These are phyloP conservation scores for Cryphonectria parasitica DNA, from an alignment of 2,329 filamentous ascomycete species.

Conservation along the genomic window DNA sequence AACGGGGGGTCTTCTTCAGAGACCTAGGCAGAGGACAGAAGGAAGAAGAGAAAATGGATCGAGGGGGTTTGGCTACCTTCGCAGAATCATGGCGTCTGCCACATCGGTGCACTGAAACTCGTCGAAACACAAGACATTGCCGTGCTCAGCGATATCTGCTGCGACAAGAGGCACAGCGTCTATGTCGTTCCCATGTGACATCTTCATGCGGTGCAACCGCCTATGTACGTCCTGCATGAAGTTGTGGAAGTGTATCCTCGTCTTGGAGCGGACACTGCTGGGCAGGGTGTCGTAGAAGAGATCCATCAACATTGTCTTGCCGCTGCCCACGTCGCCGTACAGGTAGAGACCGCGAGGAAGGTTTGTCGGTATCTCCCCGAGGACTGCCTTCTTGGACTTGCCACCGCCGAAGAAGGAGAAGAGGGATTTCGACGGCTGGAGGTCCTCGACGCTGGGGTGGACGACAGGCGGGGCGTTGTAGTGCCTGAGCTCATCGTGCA, in stretches of 20 bases:
- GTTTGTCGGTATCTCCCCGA: constrained; percentile 65
- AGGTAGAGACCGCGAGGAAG: constrained; percentile 91
- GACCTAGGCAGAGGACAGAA: background rate
- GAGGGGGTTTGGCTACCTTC: constrained; percentile 54
- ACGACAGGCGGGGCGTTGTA: constrained; percentile 77
- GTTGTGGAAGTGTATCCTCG: constrained; percentile 96
- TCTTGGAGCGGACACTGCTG: constrained; percentile 76
- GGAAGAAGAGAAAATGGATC: background rate
- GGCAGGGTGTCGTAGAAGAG: constrained; percentile 95
- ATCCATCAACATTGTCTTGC: constrained; percentile 99
- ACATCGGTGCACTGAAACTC: constrained; percentile 99
- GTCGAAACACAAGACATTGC: constrained; percentile 92
- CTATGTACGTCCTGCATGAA: constrained; percentile 99
- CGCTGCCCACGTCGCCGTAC: constrained; percentile 94
- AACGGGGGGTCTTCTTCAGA: too few relatives aligned
- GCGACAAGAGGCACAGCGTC: constrained; percentile 92
- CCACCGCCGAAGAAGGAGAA: constrained; percentile 66
- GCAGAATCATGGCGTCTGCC: constrained; percentile 96
- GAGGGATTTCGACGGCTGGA: constrained; percentile 60
- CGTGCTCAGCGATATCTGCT: constrained; percentile 86
- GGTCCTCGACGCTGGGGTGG: constrained; percentile 76
- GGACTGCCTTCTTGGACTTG: constrained; percentile 43
- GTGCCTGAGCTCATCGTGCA: constrained; percentile 77
- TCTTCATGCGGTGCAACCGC: constrained; percentile 86
- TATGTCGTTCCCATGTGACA: constrained; percentile 84